These are phyloP conservation scores for Ophiognomonia clavigignenti-juglandacearum DNA, from an alignment of 2,329 filamentous ascomycete species.

Conservation along the genomic window DNA sequence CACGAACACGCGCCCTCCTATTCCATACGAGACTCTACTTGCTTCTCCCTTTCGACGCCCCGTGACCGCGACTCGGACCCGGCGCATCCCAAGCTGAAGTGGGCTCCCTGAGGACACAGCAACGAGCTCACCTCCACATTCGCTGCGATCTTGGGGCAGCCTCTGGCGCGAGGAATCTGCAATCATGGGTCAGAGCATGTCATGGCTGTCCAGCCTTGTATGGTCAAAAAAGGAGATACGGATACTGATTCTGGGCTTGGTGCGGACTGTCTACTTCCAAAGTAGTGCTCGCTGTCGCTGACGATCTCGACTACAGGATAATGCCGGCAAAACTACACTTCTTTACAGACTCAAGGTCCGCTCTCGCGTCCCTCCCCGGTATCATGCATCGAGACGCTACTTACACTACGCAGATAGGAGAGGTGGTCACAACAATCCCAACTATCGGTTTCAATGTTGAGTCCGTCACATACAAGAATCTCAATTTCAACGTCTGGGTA, in stretches of 20 bases:
- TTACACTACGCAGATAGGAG: slow-evolving; percentile 67
- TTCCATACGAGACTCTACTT: neutral
- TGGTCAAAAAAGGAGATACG: slow-evolving; percentile 97
- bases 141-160: neutral
- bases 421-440: slow-evolving; percentile 97
- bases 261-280: slow-evolving; percentile 38
- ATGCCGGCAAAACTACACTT: slow-evolving; percentile 95
- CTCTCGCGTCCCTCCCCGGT: neutral
- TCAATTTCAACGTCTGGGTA: slow-evolving; percentile 99
- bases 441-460: slow-evolving; percentile 99
- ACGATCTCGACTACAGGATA: slow-evolving; percentile 59
- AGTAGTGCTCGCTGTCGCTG: slow-evolving; percentile 9
- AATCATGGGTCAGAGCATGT: slow-evolving; percentile 61
- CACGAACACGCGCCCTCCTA: neutral
- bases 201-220: slow-evolving; percentile 67
- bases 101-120: slow-evolving; percentile 5
- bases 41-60: neutral
- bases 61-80: slow-evolving; percentile 4
- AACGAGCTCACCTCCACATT: neutral
- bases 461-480: slow-evolving; percentile 95
- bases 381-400: neutral
- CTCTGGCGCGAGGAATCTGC: slow-evolving; percentile 12
- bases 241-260: slow-evolving; percentile 89
- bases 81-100: slow-evolving; percentile 6
- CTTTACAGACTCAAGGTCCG: slow-evolving; percentile 89